Percentiles rank a stretch among this genome's conserved stretches.
Conservation (phyloP, 495 filamentous ascomycete species). For the Articulospora tetracladia region DNA sequence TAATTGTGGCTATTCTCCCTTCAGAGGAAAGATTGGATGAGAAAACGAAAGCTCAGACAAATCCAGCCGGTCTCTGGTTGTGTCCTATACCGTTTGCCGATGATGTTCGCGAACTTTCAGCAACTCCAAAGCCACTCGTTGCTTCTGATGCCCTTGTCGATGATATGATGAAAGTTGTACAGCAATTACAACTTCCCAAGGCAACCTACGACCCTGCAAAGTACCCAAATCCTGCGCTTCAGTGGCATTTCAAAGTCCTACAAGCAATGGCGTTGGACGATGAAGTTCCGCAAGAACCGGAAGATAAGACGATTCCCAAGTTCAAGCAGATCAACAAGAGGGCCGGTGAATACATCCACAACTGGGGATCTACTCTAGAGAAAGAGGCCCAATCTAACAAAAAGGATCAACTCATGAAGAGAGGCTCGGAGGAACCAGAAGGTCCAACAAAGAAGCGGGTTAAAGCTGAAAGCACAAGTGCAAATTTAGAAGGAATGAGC, state of each 20-base stretch:
- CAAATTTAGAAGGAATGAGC: constrained; percentile 13
- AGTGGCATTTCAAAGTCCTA: constrained; percentile 97
- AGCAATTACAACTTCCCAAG: constrained; percentile 87
- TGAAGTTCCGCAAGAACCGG: constrained; percentile 65
- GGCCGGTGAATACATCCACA: constrained; percentile 68
- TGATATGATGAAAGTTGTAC: constrained; percentile 73
- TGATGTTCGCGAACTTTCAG: constrained; percentile 75
- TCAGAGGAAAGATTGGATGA: constrained; percentile 65
- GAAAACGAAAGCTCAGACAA: constrained; percentile 27
- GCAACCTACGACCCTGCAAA: constrained; percentile 76
- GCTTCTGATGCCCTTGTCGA: constrained; percentile 72
- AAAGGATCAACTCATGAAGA: constrained; percentile 38
- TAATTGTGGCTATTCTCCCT: constrained; percentile 76
- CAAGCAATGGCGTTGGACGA: constrained; percentile 92
- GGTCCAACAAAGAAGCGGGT: constrained; percentile 17
- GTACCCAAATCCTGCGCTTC: constrained; percentile 91
- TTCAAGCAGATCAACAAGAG: constrained; percentile 84
- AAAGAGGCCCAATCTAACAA: constrained; percentile 35
- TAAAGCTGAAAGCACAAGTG: background rate
- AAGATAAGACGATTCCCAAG: constrained; percentile 82
- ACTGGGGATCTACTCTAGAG: constrained; percentile 70
- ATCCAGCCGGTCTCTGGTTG: constrained; percentile 88
- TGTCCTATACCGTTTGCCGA: constrained; percentile 86
- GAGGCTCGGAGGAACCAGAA: constrained; percentile 8
- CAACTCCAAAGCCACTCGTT: constrained; percentile 40